Base-by-base conservation (phyloP, 2,329 filamentous ascomycete species). In the Exophiala xenobiotica region DNA sequence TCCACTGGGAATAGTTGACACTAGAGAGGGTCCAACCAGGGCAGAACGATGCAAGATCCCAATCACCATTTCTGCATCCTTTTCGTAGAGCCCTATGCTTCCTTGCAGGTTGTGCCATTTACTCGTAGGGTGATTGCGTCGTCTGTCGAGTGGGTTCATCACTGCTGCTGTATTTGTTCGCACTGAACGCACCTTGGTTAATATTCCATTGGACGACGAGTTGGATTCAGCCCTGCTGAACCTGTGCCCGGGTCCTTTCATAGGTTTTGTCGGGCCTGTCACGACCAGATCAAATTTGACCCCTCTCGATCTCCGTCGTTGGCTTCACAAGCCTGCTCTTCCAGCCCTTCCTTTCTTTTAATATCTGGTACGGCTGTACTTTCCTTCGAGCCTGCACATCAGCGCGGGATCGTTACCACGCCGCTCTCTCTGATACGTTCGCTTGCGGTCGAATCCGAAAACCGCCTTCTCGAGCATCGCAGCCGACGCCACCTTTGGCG, bases 81-180 rank as follows among this genome's bases (percentile, higher is more conserved):
- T n/a, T 18, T 49, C 20, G 20, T n/a, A 44, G 33, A 41, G 38
- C 44, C 39, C 48, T 51, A 51, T 51, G 49, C 40, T 40, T 45
- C 16, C 38, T 33, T 19, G 31, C 18, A 14, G 31, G n/a, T 35
- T 12, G 49, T 27, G 20, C 41, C 29, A 23, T 46, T n/a, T n/a
- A n/a, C n/a, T n/a, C n/a, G n/a, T 37, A 24, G 49, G 35, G 46
- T 41, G 49, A 45, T 53, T 56, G 49, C 45, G 12, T 44, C 26
- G 40, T 20, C n/a, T 22, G 33, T 42, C 51, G 48, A 55, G 51
- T 55, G 35, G 52, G 19, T 23, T 37, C n/a, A n/a, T 35, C 18
- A 22, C 12, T 40, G 16, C 44, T 47, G 22, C 41, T 22, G 37
- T 29, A 14, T 38, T 19, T 45, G 12, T 26, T 26, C 7, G 50